A percentile compares a stretch with the other conserved stretches of the same genome.
These are phyloP conservation scores for Mucor mucedo DNA, from an alignment of 371 early-diverging fungal species.

Conservation along the genomic window DNA sequence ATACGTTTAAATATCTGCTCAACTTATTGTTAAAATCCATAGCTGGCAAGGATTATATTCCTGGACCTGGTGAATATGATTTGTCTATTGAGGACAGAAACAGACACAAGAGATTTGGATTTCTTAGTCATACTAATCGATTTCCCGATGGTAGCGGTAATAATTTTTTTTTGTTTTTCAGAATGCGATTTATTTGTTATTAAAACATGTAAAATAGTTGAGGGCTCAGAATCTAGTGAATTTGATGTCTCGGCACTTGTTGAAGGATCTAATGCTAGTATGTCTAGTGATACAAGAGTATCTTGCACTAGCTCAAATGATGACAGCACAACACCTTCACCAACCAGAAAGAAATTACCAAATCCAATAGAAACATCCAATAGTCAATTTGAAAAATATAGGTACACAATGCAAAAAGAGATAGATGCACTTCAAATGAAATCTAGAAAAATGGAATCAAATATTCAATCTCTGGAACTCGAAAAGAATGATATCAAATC, in stretches of 20 bases:
- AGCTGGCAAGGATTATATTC: conserved; percentile 46
- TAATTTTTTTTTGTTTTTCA: background rate
- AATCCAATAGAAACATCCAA: conserved; percentile 17
- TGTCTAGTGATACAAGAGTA: conserved; percentile 6
- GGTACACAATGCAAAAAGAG: conserved; percentile 44
- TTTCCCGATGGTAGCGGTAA: conserved; percentile 27
- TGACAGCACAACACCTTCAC: conserved; percentile 11
- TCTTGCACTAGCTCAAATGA: conserved; percentile 36
- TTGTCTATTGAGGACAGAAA: conserved; percentile 28
- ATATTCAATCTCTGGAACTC: conserved; percentile 24
- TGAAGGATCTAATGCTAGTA: conserved; percentile 14
- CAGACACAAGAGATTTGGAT: conserved; percentile 37
- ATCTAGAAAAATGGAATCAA: conserved; percentile 37
- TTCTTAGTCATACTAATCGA: conserved; percentile 35
- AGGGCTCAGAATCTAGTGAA: background rate
- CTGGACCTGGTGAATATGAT: conserved; percentile 54
- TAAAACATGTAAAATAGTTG: conserved; percentile 4
- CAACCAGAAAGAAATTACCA: background rate
- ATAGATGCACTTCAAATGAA: conserved; percentile 39
- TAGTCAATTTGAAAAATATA: conserved; percentile 36
- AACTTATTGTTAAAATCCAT: conserved; percentile 4
- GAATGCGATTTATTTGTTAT: background rate
- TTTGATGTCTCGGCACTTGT: background rate
- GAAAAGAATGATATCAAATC: conserved; percentile 35
- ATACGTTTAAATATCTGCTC: background rate